Evolutionary conservation across 1,139 yeast genomes (phyloP), one percentile per base, ranked within the genome.

Genomic region (Saccharomyces hybrid): DNA sequence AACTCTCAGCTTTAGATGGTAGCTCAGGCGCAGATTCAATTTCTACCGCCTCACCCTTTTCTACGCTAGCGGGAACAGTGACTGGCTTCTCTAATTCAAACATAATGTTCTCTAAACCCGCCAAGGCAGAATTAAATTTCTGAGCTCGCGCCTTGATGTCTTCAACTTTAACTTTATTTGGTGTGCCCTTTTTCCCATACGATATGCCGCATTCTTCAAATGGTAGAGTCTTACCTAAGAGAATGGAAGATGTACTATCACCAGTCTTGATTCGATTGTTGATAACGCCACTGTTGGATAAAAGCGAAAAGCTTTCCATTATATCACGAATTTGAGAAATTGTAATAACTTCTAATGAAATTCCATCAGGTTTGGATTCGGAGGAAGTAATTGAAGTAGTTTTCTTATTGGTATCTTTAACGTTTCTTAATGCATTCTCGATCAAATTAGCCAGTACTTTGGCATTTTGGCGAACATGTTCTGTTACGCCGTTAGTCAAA

Each of bases 391-490:
- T 16, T 28, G 5, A 19, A 16, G 27, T 11, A 61, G 48, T 5
- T 28, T 29, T 58, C 46, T 26, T 53, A 50, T 51, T 44, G n/a
- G 46, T 65, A 5, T 50, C 52, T 49, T 62, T 64, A 1, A 59
- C 42, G 2, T 57, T 55, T 34, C 60, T 62, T 47, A 66, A 44
- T 1, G 71, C 52, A 5, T 57, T 61, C 25, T 66, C 57, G 2
- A 89, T 80, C 48, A 88, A 62, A 19, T 72, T 74, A 0, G 90
- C 84, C 44, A 89, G 62, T 49, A 77, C 81, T 55, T 76, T 75
- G 0, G 88, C 81, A 68, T 78, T 75, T 46, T 76, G 73, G 60
- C 88, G 77, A 41, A 82, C 88, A 66, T 74, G 76, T 53, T 81
- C 85, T 14, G 84, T 78, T 41, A 78, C 75, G 55, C 72, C 77